A percentile compares a stretch with the other conserved stretches of the same genome.
phyloP scores from a whole-genome alignment of 225 moss, liverwort and hornwort genomes.

The Polytrichum commune region DNA sequence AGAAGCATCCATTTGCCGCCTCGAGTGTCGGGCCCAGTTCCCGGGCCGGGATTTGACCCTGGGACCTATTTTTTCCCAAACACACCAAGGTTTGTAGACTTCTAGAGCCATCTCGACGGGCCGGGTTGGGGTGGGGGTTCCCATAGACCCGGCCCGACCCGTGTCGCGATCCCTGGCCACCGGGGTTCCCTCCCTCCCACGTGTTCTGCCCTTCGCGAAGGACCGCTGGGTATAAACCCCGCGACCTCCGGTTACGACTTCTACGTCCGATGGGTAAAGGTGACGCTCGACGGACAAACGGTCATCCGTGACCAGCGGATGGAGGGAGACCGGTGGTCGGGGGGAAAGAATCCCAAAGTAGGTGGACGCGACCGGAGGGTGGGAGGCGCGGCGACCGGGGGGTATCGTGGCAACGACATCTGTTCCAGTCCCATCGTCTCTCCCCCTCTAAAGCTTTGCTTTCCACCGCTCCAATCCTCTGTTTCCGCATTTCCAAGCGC shows the following conservation, averaged over 20 bases:
- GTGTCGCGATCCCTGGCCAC: slow-evolving; percentile 1
- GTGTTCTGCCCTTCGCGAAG: neutral
- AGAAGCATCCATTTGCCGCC: too few relatives aligned
- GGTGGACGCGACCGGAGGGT: too few relatives aligned
- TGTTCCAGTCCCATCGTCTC: slow-evolving; percentile 1
- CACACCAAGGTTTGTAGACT: too few relatives aligned
- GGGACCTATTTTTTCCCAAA: too few relatives aligned
- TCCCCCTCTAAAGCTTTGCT: neutral
- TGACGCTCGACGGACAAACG: neutral
- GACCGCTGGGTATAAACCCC: neutral
- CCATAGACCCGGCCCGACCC: neutral
- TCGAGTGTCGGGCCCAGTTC: too few relatives aligned
- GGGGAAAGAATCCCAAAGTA: too few relatives aligned
- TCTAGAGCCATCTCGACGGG: too few relatives aligned
- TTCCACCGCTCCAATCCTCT: neutral
- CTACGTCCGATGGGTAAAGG: neutral
- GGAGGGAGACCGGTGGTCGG: too few relatives aligned
- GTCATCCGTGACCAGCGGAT: neutral
- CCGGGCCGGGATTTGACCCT: too few relatives aligned
- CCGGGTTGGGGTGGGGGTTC: too few relatives aligned
- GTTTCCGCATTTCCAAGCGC: neutral
- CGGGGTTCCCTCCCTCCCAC: slow-evolving; percentile 3
- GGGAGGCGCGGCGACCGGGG: too few relatives aligned
- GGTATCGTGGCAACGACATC: too few relatives aligned
- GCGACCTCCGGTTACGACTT: neutral